Percentiles rank a stretch among this genome's conserved stretches.
Evolutionary conservation across 2,329 filamentous ascomycete genomes (phyloP).

Genomic region (Alternaria gaisen): DNA sequence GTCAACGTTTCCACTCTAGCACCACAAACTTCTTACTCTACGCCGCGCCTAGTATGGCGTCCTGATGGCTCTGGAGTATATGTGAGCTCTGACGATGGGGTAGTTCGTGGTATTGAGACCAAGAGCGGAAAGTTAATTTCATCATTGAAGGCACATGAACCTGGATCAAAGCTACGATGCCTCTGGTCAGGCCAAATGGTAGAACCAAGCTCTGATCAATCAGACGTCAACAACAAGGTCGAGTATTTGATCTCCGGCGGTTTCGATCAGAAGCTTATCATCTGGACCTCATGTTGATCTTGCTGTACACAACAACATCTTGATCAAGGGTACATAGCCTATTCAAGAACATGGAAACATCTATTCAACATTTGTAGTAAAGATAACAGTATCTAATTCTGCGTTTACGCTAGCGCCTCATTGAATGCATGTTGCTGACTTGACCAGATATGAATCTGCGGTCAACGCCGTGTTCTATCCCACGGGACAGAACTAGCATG

Average conservation of each 20-base stretch:
- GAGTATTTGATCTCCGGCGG: slow-evolving; percentile 70
- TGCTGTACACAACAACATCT: neutral
- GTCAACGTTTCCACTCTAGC: slow-evolving; percentile 68
- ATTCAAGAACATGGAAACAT: neutral
- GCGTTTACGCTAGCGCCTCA: neutral
- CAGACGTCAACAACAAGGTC: slow-evolving; percentile 34
- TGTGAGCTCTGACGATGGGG: slow-evolving; percentile 72
- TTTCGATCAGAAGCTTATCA: slow-evolving; percentile 68
- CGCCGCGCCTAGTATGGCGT: slow-evolving; percentile 68
- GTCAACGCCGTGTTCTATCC: neutral
- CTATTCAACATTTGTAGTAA: neutral
- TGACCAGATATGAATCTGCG: neutral
- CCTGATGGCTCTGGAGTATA: slow-evolving; percentile 69
- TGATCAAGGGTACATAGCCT: neutral
- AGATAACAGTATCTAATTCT: neutral
- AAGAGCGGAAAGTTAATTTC: slow-evolving; percentile 65
- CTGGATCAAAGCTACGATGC: slow-evolving; percentile 66
- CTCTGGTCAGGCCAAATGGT: slow-evolving; percentile 63
- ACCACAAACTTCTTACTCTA: slow-evolving; percentile 69
- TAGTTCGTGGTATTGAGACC: slow-evolving; percentile 67
- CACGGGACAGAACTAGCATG: neutral
- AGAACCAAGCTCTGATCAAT: slow-evolving; percentile 29
- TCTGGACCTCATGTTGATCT: slow-evolving; percentile 57
- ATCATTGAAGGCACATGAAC: slow-evolving; percentile 63
- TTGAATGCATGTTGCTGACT: neutral